Evolutionary conservation across 2,329 filamentous ascomycete genomes (phyloP).

Genomic region (Aspergillus sp.): DNA sequence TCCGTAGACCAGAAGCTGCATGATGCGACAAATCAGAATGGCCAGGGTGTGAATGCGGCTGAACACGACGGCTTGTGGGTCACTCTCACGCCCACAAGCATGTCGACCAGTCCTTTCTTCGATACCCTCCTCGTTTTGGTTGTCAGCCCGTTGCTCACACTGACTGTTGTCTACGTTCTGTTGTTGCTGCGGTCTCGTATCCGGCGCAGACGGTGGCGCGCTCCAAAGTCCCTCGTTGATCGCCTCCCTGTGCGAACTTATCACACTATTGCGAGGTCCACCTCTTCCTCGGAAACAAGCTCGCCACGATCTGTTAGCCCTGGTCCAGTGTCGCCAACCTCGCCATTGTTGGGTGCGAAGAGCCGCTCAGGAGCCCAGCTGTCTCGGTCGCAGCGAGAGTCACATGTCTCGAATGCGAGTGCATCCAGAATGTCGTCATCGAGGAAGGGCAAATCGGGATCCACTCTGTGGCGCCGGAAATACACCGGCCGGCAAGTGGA

Average conservation of each 20-base stretch:
- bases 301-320: slow-evolving; percentile 64
- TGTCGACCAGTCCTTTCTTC: slow-evolving; percentile 88
- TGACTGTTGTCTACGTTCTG: slow-evolving; percentile 89
- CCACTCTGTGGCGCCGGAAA: slow-evolving; percentile 52
- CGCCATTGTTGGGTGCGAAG: slow-evolving; percentile 66
- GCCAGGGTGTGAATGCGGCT: slow-evolving; percentile 41
- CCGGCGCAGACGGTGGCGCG: slow-evolving; percentile 85
- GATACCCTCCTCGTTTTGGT: slow-evolving; percentile 97
- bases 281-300: slow-evolving; percentile 60
- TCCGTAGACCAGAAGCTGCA: slow-evolving; percentile 22
- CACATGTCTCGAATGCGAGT: slow-evolving; percentile 29
- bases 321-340: slow-evolving; percentile 69
- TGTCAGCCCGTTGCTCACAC: slow-evolving; percentile 85
- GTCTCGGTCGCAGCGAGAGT: slow-evolving; percentile 42
- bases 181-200: slow-evolving; percentile 86
- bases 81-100: slow-evolving; percentile 86
- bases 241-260: slow-evolving; percentile 94
- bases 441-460: slow-evolving; percentile 51
- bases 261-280: slow-evolving; percentile 68
- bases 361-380: slow-evolving; percentile 32
- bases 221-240: slow-evolving; percentile 95
- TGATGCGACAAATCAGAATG: slow-evolving; percentile 15
- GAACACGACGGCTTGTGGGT: slow-evolving; percentile 85
- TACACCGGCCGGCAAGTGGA: slow-evolving; percentile 73
- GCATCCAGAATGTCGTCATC: slow-evolving; percentile 27